Base-by-base conservation (phyloP, 1,284 basidiomycete genomes). In the Pseudozyma thailandica region DNA sequence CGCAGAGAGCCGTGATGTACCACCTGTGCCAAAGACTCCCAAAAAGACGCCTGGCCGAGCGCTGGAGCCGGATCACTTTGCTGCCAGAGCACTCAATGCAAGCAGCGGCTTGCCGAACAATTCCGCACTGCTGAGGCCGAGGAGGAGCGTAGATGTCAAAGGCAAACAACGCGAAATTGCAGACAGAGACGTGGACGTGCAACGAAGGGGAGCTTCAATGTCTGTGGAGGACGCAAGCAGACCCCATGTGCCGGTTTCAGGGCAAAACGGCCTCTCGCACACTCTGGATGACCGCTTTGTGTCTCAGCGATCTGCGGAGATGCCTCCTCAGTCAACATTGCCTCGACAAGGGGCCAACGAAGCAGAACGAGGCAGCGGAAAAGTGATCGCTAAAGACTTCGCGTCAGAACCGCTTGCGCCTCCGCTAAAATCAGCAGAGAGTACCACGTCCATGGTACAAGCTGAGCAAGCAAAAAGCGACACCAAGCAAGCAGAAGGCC, bases 21-120 rank as follows among this genome's bases (percentile, higher is more conserved):
- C 61, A 16, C 61, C 61, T 8, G 27, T 69, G 39, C 65, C 65
- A 1, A 54, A 41, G 27, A 48, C 44, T 10, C 60, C 66, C 6
- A 48, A 41, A 20, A 48, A 41, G 10, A n/a, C 44, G 9, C 45
- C 55, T 39, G 58, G 56, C 20, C 50, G 56, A 16, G 35, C 45
- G n/a, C 44, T 51, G 20, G 49, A 48, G 0, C 31, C 52, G 1
- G 63, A 66, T 41, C 63, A 52, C 12, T 56, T 66, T 28, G 57
- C 57, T 5, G 52, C 37, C 8, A 60, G 60, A n/a, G 57, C 63
- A 16, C 44, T 60, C 43, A 56, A 55, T 10, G 52, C 63, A 7
- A 65, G 62, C 56, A 59, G 56, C 44, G 33, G 33, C 15, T 42
- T 48, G 38, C 31, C 45, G 23, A 37, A 20, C 9, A 52, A 55